A percentile compares a stretch with the other conserved stretches of the same genome.
phyloP scores from a whole-genome alignment of 257 asterid genomes.

The Nicotiana tabacum region DNA sequence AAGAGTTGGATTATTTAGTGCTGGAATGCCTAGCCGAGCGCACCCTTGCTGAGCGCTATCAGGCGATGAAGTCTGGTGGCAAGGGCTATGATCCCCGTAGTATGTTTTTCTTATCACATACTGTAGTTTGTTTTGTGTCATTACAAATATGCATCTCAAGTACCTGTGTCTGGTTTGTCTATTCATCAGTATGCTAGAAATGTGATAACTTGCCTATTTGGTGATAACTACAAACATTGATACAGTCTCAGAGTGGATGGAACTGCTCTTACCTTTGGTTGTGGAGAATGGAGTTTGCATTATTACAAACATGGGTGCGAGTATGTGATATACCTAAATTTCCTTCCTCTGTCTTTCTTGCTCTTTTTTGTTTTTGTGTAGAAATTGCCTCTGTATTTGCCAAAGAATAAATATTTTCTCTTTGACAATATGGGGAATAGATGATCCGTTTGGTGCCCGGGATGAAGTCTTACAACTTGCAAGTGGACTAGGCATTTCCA shows the following conservation, averaged over 20 bases:
- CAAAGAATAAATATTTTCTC: constrained; percentile 12
- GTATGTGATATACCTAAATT: constrained; percentile 36
- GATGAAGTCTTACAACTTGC: constrained; percentile 73
- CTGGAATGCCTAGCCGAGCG: constrained; percentile 99
- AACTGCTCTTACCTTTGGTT: constrained; percentile 82
- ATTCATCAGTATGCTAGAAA: not conserved
- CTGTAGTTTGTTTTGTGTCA: not conserved
- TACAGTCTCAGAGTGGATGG: constrained; percentile 95
- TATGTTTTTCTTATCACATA: constrained; percentile 28
- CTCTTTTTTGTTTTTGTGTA: not conserved
- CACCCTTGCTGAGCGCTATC: constrained; percentile 88
- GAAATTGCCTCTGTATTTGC: not conserved
- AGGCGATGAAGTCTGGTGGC: constrained; percentile 59
- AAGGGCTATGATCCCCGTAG: constrained; percentile 90
- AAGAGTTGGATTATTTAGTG: constrained; percentile 71
- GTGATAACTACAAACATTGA: not conserved
- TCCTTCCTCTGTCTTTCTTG: not conserved
- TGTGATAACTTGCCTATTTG: not conserved
- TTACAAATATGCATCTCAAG: not conserved
- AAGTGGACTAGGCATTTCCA: constrained; percentile 49
- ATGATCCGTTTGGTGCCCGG: constrained; percentile 71
- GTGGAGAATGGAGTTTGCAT: constrained; percentile 75
- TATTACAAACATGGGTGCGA: constrained; percentile 96
- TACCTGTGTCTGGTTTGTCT: not conserved
- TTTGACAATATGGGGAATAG: constrained; percentile 36